Evolutionary conservation across 2,329 filamentous ascomycete genomes (phyloP).

Genomic region (Neoscytalidium dimidiatum): DNA sequence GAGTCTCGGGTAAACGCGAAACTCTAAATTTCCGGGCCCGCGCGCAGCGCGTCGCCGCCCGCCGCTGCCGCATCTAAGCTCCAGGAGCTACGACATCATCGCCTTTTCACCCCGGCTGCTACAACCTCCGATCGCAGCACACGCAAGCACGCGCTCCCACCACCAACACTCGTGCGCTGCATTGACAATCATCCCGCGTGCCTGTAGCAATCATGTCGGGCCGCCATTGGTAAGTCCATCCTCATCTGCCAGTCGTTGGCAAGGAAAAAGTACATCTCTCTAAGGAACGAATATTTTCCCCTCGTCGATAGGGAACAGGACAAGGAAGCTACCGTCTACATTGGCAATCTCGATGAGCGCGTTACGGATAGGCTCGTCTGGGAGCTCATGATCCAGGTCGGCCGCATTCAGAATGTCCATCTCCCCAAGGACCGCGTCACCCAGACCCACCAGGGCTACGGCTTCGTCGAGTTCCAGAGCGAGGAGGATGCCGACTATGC

Average conservation of each 20-base stretch:
- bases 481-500: slow-evolving; percentile 97
- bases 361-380: slow-evolving; percentile 87
- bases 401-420: slow-evolving; percentile 96
- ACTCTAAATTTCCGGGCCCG: neutral
- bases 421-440: slow-evolving; percentile 98
- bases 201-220: slow-evolving; percentile 7
- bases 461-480: slow-evolving; percentile 97
- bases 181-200: neutral
- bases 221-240: slow-evolving; percentile 16
- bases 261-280: too few species aligned
- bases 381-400: slow-evolving; percentile 98
- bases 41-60: slow-evolving; percentile 12
- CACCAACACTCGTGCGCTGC: neutral
- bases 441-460: slow-evolving; percentile 94
- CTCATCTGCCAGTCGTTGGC: neutral
- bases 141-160: neutral
- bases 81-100: slow-evolving; percentile 13
- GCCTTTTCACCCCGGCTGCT: neutral
- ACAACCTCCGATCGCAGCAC: neutral
- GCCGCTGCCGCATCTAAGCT: slow-evolving; percentile 7
- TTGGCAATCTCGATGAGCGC: slow-evolving; percentile 97
- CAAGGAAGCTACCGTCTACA: slow-evolving; percentile 96
- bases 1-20: neutral
- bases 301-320: slow-evolving; percentile 66
- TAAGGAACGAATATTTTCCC: neutral